A percentile compares a stretch with the other conserved stretches of the same genome.
These are phyloP conservation scores for Penicillium polonicum DNA, from an alignment of 2,329 filamentous ascomycete genomes.

Conservation along the genomic window DNA sequence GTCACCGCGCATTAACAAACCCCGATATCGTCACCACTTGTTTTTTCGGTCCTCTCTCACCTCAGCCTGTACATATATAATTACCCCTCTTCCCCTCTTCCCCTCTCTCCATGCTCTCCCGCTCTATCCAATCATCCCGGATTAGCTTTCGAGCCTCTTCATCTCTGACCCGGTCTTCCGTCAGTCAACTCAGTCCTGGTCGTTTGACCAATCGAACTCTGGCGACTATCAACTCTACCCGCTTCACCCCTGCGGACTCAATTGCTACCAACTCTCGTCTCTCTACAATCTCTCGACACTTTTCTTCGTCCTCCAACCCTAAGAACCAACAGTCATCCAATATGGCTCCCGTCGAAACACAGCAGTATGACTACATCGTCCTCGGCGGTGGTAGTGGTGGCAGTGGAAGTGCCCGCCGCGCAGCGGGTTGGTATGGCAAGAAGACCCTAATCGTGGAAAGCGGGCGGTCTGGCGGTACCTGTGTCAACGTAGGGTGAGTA, in stretches of 20 bases:
- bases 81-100: slow-evolving; percentile 7
- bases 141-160: slow-evolving; percentile 24
- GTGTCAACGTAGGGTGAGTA: slow-evolving; percentile 56
- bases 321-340: slow-evolving; percentile 24
- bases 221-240: slow-evolving; percentile 25
- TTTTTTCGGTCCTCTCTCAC: slow-evolving; percentile 7
- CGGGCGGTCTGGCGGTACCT: slow-evolving; percentile 49
- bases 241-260: slow-evolving; percentile 11
- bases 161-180: slow-evolving; percentile 8
- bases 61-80: slow-evolving; percentile 21
- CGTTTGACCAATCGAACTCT: slow-evolving; percentile 25
- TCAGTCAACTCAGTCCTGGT: slow-evolving; percentile 14
- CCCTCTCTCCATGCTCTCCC: slow-evolving; percentile 25
- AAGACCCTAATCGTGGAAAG: slow-evolving; percentile 54
- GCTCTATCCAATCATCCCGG: slow-evolving; percentile 22
- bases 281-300: slow-evolving; percentile 42
- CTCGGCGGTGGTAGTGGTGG: slow-evolving; percentile 56
- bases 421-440: slow-evolving; percentile 52
- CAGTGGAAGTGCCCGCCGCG: slow-evolving; percentile 50
- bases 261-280: slow-evolving; percentile 34
- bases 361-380: slow-evolving; percentile 56
- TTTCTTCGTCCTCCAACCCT: slow-evolving; percentile 32
- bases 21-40: slow-evolving; percentile 19
- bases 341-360: slow-evolving; percentile 49
- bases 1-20: not conserved